A percentile compares a stretch with the other conserved stretches of the same genome.
Evolutionary conservation across 129 eudicot species (phyloP).

Genomic region (Lactuca saligna): DNA sequence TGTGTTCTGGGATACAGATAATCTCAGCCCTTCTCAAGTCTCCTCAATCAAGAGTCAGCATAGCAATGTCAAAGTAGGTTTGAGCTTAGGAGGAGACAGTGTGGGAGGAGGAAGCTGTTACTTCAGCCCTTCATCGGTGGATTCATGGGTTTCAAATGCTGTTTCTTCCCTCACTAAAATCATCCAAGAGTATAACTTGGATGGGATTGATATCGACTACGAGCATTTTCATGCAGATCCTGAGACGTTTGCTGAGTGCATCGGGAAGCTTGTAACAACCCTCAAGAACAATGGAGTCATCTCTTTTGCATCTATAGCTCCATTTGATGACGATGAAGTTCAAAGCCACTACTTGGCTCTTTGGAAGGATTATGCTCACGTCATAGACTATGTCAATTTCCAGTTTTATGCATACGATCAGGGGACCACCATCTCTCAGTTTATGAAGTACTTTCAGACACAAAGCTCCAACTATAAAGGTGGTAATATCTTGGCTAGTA

Average conservation of each 20-base stretch:
- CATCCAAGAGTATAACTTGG: slow-evolving; percentile 60
- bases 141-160: slow-evolving; percentile 75
- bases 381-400: slow-evolving; percentile 72
- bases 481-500: slow-evolving; percentile 47
- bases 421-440: slow-evolving; percentile 51
- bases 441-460: slow-evolving; percentile 39
- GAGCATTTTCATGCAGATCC: slow-evolving; percentile 71
- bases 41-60: slow-evolving; percentile 54
- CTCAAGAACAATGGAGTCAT: slow-evolving; percentile 57
- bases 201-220: slow-evolving; percentile 77
- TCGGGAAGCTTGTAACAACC: slow-evolving; percentile 54
- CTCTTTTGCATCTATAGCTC: slow-evolving; percentile 76
- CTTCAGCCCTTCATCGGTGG: slow-evolving; percentile 51
- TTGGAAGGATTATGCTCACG: slow-evolving; percentile 55
- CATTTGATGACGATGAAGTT: slow-evolving; percentile 63
- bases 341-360: slow-evolving; percentile 74
- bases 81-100: slow-evolving; percentile 82
- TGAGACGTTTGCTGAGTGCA: slow-evolving; percentile 63
- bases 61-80: slow-evolving; percentile 60
- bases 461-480: slow-evolving; percentile 48
- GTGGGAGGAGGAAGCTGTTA: slow-evolving; percentile 52
- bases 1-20: slow-evolving; percentile 66
- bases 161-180: slow-evolving; percentile 57
- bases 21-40: slow-evolving; percentile 58
- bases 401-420: slow-evolving; percentile 74